Evolutionary conservation across 75 land plant genomes (phyloP).

Genomic region (Picea sitchensis): DNA sequence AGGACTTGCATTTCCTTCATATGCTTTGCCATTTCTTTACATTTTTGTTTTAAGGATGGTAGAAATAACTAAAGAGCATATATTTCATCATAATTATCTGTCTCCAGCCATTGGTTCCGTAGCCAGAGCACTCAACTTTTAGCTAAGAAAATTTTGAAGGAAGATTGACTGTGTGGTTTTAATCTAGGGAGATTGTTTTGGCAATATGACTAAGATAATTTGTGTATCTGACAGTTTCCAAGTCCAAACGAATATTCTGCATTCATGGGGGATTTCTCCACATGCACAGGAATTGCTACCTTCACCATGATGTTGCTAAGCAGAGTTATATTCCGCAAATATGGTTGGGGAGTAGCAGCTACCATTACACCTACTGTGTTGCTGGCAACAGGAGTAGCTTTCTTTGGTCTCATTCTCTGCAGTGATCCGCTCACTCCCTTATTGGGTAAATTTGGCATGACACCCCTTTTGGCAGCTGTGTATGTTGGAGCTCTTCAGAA

Average conservation of each 20-base stretch:
- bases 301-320: slow-evolving; percentile 98
- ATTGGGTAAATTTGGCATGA: slow-evolving; percentile 75
- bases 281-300: slow-evolving; percentile 93
- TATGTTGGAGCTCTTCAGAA: slow-evolving; percentile 98
- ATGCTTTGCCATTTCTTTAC: background rate
- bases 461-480: slow-evolving; percentile 98
- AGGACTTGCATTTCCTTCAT: too few relatives aligned
- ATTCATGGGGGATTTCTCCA: slow-evolving; percentile 99
- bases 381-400: slow-evolving; percentile 91
- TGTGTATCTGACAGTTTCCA: slow-evolving; percentile 67
- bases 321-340: slow-evolving; percentile 75
- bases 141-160: background rate
- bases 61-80: too few relatives aligned
- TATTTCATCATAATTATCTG: background rate
- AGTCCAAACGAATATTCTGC: slow-evolving; percentile 98
- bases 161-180: slow-evolving; percentile 1
- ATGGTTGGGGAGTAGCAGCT: slow-evolving; percentile 99
- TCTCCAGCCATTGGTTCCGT: background rate
- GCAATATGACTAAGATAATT: background rate
- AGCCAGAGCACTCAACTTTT: background rate
- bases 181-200: background rate
- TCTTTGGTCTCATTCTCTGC: slow-evolving; percentile 89
- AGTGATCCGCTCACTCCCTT: slow-evolving; percentile 76
- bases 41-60: background rate
- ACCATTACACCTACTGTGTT: slow-evolving; percentile 92